Evolutionary conservation across 75 land plant species (phyloP).

Genomic region (Adiantum capillusveneris): DNA sequence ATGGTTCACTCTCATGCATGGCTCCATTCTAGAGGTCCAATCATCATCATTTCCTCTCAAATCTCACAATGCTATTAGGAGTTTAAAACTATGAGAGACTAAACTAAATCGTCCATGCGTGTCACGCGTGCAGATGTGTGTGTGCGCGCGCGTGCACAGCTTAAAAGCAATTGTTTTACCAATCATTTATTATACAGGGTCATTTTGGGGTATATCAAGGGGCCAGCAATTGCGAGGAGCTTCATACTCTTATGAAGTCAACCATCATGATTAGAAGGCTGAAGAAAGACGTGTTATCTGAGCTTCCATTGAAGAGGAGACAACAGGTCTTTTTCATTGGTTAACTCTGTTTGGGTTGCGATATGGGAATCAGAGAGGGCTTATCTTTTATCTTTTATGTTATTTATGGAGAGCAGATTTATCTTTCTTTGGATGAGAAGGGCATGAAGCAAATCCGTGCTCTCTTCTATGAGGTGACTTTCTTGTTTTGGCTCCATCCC

Average conservation of each 20-base stretch:
- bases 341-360: background rate
- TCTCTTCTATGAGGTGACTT: slow-evolving; percentile 65
- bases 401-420: slow-evolving; percentile 44
- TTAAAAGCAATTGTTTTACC: background rate
- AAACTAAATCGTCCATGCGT: too few species aligned
- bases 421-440: slow-evolving; percentile 65
- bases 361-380: too few species aligned
- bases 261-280: slow-evolving; percentile 94
- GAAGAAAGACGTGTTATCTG: slow-evolving; percentile 82
- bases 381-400: too few species aligned
- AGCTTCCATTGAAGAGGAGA: slow-evolving; percentile 85
- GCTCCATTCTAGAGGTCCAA: too few species aligned
- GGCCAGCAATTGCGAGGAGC: slow-evolving; percentile 84
- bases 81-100: too few species aligned
- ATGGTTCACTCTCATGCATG: too few species aligned
- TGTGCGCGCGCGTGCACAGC: too few species aligned
- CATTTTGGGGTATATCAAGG: slow-evolving; percentile 89
- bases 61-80: too few species aligned
- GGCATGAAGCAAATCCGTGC: slow-evolving; percentile 62
- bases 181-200: slow-evolving; percentile 34
- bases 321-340: slow-evolving; percentile 75
- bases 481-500: too few species aligned
- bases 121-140: too few species aligned
- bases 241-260: slow-evolving; percentile 84
- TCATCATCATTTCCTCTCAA: too few species aligned